A percentile compares a stretch with the other conserved stretches of the same genome.
Evolutionary conservation across 2,329 filamentous ascomycete genomes (phyloP).

Genomic region (Curvularia verruculosa): DNA sequence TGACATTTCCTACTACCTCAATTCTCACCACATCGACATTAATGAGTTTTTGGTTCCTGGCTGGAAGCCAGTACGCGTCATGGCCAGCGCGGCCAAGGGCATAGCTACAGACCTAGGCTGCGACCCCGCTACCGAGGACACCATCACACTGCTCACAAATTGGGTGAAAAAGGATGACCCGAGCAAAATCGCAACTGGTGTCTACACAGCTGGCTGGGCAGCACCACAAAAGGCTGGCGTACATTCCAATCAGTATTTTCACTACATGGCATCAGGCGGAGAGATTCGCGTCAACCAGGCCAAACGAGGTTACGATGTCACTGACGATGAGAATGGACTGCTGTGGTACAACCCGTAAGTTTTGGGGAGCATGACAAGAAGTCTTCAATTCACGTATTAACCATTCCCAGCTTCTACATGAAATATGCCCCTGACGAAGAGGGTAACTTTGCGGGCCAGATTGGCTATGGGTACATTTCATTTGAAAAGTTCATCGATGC

Average conservation of each 20-base stretch:
- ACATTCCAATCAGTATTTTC: constrained; percentile 97
- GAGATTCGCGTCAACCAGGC: constrained; percentile 92
- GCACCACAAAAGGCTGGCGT: constrained; percentile 90
- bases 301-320: constrained; percentile 91
- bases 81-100: constrained; percentile 77
- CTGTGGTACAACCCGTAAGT: constrained; percentile 84
- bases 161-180: constrained; percentile 78
- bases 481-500: constrained; percentile 97
- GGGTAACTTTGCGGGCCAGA: constrained; percentile 90
- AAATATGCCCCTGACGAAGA: constrained; percentile 92
- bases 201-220: constrained; percentile 95
- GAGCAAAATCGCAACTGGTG: constrained; percentile 76
- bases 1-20: constrained; percentile 95
- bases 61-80: constrained; percentile 79
- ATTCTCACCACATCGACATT: constrained; percentile 92
- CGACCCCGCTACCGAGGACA: constrained; percentile 82
- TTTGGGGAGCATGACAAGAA: neutral
- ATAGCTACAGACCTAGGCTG: constrained; percentile 81
- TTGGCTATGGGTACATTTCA: constrained; percentile 89
- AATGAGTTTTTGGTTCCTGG: constrained; percentile 90
- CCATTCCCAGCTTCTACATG: constrained; percentile 75
- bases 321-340: constrained; percentile 75
- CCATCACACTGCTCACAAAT: constrained; percentile 86
- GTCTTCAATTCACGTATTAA: constrained; percentile 13
- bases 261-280: constrained; percentile 84